phyloP scores from a whole-genome alignment of 768 basidiomycete species.

The Serendipita vermifera region DNA sequence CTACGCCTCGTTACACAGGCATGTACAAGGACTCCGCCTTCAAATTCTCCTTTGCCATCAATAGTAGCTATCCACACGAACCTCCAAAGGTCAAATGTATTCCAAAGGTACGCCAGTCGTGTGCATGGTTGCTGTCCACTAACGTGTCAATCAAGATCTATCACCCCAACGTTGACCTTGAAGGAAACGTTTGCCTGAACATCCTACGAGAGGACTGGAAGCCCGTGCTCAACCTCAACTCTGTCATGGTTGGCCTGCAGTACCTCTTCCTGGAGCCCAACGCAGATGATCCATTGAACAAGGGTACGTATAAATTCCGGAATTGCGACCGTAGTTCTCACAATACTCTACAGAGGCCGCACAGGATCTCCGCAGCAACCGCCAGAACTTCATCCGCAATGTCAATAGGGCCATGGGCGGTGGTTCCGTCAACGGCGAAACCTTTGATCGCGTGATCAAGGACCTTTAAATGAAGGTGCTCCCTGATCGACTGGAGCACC shows the following conservation, averaged over 20 bases:
- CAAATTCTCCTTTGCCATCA: constrained; percentile 89
- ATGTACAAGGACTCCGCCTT: constrained; percentile 98
- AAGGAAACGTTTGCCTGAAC: constrained; percentile 97
- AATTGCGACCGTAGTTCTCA: constrained; percentile 14
- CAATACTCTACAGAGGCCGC: constrained; percentile 69
- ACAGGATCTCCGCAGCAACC: constrained; percentile 78
- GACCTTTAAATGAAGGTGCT: too few species aligned
- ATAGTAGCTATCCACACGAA: constrained; percentile 96
- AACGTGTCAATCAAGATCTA: constrained; percentile 57
- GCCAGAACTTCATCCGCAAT: constrained; percentile 70
- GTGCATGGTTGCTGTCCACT: constrained; percentile 1
- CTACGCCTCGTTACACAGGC: constrained; percentile 36
- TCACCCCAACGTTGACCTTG: constrained; percentile 95
- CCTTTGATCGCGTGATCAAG: constrained; percentile 57
- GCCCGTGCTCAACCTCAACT: constrained; percentile 92
- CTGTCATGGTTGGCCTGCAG: constrained; percentile 96
- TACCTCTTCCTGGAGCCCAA: constrained; percentile 98
- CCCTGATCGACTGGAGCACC: too few species aligned
- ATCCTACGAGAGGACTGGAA: constrained; percentile 99
- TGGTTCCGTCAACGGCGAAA: constrained; percentile 56
- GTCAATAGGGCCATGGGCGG: constrained; percentile 85
- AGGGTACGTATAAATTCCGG: constrained; percentile 47
- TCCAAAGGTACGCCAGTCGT: constrained; percentile 51
- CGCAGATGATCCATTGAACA: constrained; percentile 96
- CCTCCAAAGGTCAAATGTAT: constrained; percentile 98